phyloP scores from a whole-genome alignment of 2,329 filamentous ascomycete genomes.

The Nothophaeocryptopus gaeumannii region DNA sequence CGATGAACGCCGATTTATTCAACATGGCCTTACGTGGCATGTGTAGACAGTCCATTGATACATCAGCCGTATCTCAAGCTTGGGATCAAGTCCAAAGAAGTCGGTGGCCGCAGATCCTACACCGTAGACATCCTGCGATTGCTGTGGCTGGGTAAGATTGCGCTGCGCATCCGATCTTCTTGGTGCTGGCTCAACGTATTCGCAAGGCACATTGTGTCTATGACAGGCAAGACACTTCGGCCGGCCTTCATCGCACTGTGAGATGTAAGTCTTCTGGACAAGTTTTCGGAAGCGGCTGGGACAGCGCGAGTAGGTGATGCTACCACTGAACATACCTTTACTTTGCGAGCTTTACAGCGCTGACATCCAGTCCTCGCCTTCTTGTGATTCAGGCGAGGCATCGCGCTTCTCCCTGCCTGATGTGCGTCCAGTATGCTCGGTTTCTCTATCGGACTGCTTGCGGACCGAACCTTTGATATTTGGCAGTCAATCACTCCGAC shows the following conservation, averaged over 20 bases:
- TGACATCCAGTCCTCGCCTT: conserved; percentile 25
- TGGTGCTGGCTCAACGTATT: conserved; percentile 23
- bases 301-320: no score
- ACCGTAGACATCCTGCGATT: background rate
- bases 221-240: conserved; percentile 26
- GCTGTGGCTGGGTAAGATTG: background rate
- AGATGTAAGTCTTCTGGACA: no score
- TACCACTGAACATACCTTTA: conserved; percentile 16
- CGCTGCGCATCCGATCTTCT: conserved; percentile 10
- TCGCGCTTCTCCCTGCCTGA: no score
- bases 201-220: conserved; percentile 26
- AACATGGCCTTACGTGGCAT: conserved; percentile 8
- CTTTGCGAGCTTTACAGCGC: conserved; percentile 26
- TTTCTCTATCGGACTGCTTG: no score
- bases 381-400: conserved; percentile 25
- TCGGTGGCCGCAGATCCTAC: background rate
- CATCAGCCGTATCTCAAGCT: conserved; percentile 28
- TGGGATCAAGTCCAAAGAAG: conserved; percentile 7
- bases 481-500: no score
- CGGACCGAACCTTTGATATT: no score
- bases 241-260: conserved; percentile 25
- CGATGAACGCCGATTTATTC: background rate
- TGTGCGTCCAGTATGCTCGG: no score
- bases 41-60: conserved; percentile 29
- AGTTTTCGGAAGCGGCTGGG: no score